Base-by-base conservation (phyloP, 139 green algal species). In the Microglena sp. region DNA sequence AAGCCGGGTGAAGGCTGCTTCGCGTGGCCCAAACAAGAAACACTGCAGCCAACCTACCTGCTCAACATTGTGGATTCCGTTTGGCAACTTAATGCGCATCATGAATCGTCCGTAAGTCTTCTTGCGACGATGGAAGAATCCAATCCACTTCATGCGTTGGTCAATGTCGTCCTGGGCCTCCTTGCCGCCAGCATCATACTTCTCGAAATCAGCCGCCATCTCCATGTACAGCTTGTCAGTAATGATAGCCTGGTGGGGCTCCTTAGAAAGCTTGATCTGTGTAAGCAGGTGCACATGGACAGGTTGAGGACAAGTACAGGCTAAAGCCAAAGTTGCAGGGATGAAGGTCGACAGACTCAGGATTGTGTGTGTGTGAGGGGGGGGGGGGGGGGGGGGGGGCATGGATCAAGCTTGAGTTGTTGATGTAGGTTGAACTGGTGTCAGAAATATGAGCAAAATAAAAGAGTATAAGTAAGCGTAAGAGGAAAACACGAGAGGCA, bases 51-150 rank as follows among this genome's bases (percentile, higher is more conserved):
- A n/a, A n/a, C 15, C 43, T 36, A 65, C 33, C 32, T 65, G 58
- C 26, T 24, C 40, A 4, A 34, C 30, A 24, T 22, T 54, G 22
- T 54, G 58, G 22, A 65, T 53, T 21, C 58, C 58, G 34, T 65
- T 67, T 26, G 40, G 22, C 57, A 90, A 83, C 80, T 94, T 95
- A 45, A 98, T 78, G 30, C 94, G 86, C 90, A 98, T 97, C 93
- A 99, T 98, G 81, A 97, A 98, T 36, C 82, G 86, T 21, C 87
- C 87, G 4, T 90, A 89, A 1, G 90, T 86, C 44, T 80, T 78
- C 82, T 99, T 99, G 50, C 81, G 73, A 31, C 94, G 77, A 77
- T 99, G 94, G 83, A 99, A 99, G 7, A 99, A 75, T 3, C 94
- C 94, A 2, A 87, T 75, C 92, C 93, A 98, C 83, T 99, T 99